Conservation (phyloP, 1,284 basidiomycete species). For the Crepidotus sp. region DNA sequence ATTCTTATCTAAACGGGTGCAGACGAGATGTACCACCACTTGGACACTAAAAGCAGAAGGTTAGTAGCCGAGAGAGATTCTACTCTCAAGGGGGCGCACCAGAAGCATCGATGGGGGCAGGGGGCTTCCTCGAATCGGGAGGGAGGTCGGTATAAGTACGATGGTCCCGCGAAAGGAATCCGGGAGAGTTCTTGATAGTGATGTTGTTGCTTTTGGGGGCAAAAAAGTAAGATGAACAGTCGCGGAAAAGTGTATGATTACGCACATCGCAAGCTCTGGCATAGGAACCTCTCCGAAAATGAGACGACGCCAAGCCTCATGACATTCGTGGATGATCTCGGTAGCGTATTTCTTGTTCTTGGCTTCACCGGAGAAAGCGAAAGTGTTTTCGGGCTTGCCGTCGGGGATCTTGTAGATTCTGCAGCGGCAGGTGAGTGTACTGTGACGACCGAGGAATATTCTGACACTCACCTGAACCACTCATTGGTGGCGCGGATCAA, state of each 20-base stretch:
- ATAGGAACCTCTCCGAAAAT: slow-evolving; percentile 72
- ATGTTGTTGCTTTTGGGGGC: slow-evolving; percentile 53
- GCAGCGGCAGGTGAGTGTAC: slow-evolving; percentile 29
- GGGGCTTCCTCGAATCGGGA: slow-evolving; percentile 69
- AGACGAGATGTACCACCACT: slow-evolving; percentile 86
- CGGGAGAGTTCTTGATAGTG: slow-evolving; percentile 69
- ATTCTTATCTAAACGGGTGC: slow-evolving; percentile 51
- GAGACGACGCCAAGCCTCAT: slow-evolving; percentile 97
- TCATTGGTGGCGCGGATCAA: slow-evolving; percentile 95
- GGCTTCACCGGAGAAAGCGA: slow-evolving; percentile 99
- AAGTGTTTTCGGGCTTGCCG: slow-evolving; percentile 98
- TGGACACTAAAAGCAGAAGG: slow-evolving; percentile 52
- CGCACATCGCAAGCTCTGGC: slow-evolving; percentile 79
- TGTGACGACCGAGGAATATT: slow-evolving; percentile 1
- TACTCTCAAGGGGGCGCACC: slow-evolving; percentile 38
- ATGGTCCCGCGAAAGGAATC: slow-evolving; percentile 58
- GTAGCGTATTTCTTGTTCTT: slow-evolving; percentile 99
- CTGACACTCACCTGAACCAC: slow-evolving; percentile 71
- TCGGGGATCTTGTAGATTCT: slow-evolving; percentile 96
- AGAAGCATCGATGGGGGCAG: slow-evolving; percentile 82
- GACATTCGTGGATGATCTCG: slow-evolving; percentile 97
- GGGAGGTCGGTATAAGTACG: slow-evolving; percentile 63
- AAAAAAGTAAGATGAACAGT: slow-evolving; percentile 3
- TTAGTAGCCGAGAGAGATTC: slow-evolving; percentile 20
- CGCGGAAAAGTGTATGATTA: slow-evolving; percentile 16